Percentiles rank a stretch among this genome's conserved stretches.
Conservation (phyloP, 352 stramenopile species). For the Pythium phragmiticola region DNA sequence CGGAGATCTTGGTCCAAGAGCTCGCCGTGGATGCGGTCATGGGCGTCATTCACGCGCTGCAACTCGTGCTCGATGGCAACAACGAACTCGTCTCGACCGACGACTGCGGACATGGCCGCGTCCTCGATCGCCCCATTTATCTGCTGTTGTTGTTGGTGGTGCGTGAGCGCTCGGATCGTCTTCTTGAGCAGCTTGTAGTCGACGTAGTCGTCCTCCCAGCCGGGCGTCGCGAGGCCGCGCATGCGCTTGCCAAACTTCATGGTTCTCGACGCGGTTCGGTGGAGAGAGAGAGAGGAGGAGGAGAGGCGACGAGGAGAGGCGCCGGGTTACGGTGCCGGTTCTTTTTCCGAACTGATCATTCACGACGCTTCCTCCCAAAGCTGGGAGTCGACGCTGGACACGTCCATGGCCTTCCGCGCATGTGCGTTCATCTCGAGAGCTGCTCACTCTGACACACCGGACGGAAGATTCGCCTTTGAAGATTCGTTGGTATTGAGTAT, state of each 20-base stretch:
- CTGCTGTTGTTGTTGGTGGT: background rate
- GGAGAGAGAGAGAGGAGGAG: background rate
- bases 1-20: constrained; percentile 41
- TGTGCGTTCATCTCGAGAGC: background rate
- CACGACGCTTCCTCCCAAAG: background rate
- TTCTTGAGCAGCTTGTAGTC: constrained; percentile 84
- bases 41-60: constrained; percentile 55
- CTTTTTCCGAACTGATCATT: constrained; percentile 21
- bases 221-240: constrained; percentile 52
- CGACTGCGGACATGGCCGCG: constrained; percentile 11
- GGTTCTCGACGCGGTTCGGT: background rate
- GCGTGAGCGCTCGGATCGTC: constrained; percentile 44
- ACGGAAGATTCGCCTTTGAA: constrained; percentile 6
- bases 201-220: constrained; percentile 69
- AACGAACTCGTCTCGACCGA: constrained; percentile 19
- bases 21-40: constrained; percentile 54
- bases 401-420: background rate
- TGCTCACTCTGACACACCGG: background rate
- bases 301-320: background rate
- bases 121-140: constrained; percentile 5
- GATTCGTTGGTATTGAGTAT: background rate
- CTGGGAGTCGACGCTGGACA: background rate
- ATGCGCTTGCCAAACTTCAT: constrained; percentile 89
- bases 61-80: constrained; percentile 46
- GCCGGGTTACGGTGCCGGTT: background rate